phyloP scores from a whole-genome alignment of 768 basidiomycete genomes.

The Leucosporidium yakuticum region DNA sequence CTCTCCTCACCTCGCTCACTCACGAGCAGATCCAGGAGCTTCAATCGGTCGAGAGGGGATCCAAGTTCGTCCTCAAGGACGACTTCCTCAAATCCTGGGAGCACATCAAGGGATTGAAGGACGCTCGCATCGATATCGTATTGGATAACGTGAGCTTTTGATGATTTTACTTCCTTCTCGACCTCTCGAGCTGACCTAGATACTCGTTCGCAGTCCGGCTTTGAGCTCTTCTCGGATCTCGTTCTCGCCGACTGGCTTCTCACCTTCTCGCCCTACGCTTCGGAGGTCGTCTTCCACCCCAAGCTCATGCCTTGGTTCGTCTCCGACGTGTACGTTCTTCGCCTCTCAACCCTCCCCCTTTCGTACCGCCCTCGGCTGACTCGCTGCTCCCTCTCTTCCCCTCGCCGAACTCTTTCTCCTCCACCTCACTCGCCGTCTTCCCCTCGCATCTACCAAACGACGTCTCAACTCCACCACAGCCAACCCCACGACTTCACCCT shows the following conservation, averaged over 20 bases:
- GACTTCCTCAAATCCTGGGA: conserved; percentile 73
- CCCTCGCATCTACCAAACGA: conserved; percentile 46
- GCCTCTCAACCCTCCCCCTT: not conserved
- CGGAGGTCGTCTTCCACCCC: conserved; percentile 82
- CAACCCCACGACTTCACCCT: conserved; percentile 73
- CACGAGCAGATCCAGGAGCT: conserved; percentile 73
- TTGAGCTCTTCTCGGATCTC: conserved; percentile 91
- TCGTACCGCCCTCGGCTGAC: conserved; percentile 38
- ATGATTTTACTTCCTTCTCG: not conserved
- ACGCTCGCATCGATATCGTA: conserved; percentile 68
- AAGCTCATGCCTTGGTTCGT: conserved; percentile 98
- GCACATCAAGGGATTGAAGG: conserved; percentile 56
- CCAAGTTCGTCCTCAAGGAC: conserved; percentile 73
- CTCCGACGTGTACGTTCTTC: conserved; percentile 46
- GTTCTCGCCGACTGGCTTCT: conserved; percentile 90
- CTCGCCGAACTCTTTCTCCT: conserved; percentile 70
- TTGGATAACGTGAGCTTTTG: conserved; percentile 60
- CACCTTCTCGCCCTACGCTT: conserved; percentile 76
- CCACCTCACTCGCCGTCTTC: conserved; percentile 55
- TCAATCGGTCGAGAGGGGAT: conserved; percentile 69
- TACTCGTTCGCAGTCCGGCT: conserved; percentile 59
- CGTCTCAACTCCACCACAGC: conserved; percentile 46
- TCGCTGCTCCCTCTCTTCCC: conserved; percentile 49
- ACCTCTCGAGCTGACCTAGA: not conserved
- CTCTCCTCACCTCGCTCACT: conserved; percentile 77